Base-by-base conservation (phyloP, 2,329 filamentous ascomycete genomes). In the Fusarium beomiforme region DNA sequence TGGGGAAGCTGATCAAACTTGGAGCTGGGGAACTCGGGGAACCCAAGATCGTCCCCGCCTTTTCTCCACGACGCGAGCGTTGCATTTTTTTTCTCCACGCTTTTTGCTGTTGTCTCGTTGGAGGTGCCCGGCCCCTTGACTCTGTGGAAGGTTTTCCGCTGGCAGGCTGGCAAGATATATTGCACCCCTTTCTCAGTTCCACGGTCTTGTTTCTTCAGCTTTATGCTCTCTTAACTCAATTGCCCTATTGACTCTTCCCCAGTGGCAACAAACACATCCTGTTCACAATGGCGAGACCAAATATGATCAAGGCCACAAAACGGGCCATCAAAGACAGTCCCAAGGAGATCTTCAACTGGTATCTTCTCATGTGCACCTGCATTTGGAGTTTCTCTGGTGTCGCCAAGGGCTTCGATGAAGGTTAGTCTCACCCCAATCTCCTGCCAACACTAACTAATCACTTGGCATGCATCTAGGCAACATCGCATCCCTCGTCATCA, bases 361-460 rank as follows among this genome's bases (percentile, higher is more conserved):
- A 79, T 54, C 64, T 78, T 24, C 24, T 78, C 1, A 24, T 41
- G 8, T 79, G 77, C 10, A 76, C 71, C 0, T 76, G 67, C 19
- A 51, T 78, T 6, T 79, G 76, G 76, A 72, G 65, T 47, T 78
- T 79, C 49, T 75, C 77, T 1, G 77, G 77, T 10, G 76, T 78
- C 8, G 72, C 77, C 37, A 79, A 79, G 50, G 77, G 75, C 0
- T 78, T 78, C 11, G 77, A 79, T 34, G 77, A 78, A 69, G 77
- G 77, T 77, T 42, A 23, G 41, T 33, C 11, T 10, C 5, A 26
- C 13, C 4, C 0, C 24, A 8, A 10, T 7, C 16, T 2, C 4
- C 21, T 6, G 1, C 8, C 3, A 26, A 4, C 9, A 5, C 33
- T 5, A 10, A 47, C 33, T 58, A 21, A 59, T 5, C n/a, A 13